A percentile compares a stretch with the other conserved stretches of the same genome.
Conservation (phyloP, 2,329 filamentous ascomycete genomes). For the Cordyceps pruinosa region DNA sequence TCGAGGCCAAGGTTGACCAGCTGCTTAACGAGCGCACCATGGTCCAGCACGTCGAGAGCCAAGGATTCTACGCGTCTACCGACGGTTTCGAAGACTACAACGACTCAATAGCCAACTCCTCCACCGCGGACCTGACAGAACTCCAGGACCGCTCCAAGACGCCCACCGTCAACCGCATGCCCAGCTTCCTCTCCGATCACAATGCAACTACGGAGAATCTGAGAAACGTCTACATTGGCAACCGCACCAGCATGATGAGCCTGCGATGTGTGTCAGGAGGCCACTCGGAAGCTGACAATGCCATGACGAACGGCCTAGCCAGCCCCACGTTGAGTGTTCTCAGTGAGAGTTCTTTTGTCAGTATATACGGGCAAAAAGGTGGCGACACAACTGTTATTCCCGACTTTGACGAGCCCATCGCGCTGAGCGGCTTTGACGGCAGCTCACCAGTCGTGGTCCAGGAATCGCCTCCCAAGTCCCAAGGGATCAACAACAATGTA, state of each 20-base stretch:
- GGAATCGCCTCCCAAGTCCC: slow-evolving; percentile 10
- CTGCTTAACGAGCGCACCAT: slow-evolving; percentile 47
- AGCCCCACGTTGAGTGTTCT: slow-evolving; percentile 58
- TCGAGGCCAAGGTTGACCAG: slow-evolving; percentile 54
- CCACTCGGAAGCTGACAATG: slow-evolving; percentile 29
- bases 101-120: slow-evolving; percentile 19
- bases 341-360: slow-evolving; percentile 61
- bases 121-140: slow-evolving; percentile 15
- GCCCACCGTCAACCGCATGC: slow-evolving; percentile 48
- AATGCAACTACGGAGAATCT: slow-evolving; percentile 55
- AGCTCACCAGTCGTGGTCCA: slow-evolving; percentile 10
- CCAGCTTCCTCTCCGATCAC: slow-evolving; percentile 56
- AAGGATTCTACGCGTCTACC: slow-evolving; percentile 28
- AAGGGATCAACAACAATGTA: neutral
- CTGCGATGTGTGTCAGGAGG: slow-evolving; percentile 41
- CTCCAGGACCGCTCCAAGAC: slow-evolving; percentile 22
- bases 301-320: slow-evolving; percentile 31
- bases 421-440: slow-evolving; percentile 22
- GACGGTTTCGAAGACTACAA: slow-evolving; percentile 20
- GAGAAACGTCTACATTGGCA: slow-evolving; percentile 50
- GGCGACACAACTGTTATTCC: slow-evolving; percentile 19
- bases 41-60: slow-evolving; percentile 42
- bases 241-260: slow-evolving; percentile 41
- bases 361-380: slow-evolving; percentile 50
- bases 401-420: slow-evolving; percentile 25